Evolutionary conservation across 225 moss, liverwort and hornwort species (phyloP), one percentile per base, ranked within the genome.

Genomic region (Neckera pumila): DNA sequence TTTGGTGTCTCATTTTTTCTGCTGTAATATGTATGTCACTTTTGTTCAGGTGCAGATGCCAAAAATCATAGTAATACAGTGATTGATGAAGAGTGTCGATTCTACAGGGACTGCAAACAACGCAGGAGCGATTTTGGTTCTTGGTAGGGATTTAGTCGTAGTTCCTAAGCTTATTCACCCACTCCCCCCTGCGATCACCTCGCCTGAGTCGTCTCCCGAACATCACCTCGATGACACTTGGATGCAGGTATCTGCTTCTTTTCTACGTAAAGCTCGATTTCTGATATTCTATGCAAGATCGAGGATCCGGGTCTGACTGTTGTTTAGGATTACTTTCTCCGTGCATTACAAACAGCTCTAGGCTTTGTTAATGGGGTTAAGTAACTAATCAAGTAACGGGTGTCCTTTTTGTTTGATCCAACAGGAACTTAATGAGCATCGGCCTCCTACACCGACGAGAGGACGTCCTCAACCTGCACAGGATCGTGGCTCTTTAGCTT

Each of bases 91-190:
- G 86, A 40, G 74, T 76, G 51, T 79, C 67, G 77, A 47, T 81
- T 58, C 38, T 77, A 36, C 87, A 98, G 97, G 98, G 79, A 96
- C 98, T 47, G 98, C 98, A 69, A 99, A 99, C 86, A 99, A 99
- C 88, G 98, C 97, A 40, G 98, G 98, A 91, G 98, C 98, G 83
- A 99, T 99, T 80, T 92, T 99, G 92, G 97, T 99, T 63, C 93
- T 99, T 58, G 98, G 98, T 62, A 95, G 98, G 86, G 98, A 99
- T 73, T 90, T 99, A 42, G 98, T 99, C 13, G 98, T 99, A 43
- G 98, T 99, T 53, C 98, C 98, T 56, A 99, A 99, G 84, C 98
- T 99, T 40, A 99, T 99, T 33, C 98, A 99, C 56, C 98, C 98
- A 6, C 95, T 99, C 33, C 98, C 98, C 15, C 98, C 98, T 75